phyloP scores from a whole-genome alignment of 2,329 filamentous ascomycete species.

The Penicillium sp. region DNA sequence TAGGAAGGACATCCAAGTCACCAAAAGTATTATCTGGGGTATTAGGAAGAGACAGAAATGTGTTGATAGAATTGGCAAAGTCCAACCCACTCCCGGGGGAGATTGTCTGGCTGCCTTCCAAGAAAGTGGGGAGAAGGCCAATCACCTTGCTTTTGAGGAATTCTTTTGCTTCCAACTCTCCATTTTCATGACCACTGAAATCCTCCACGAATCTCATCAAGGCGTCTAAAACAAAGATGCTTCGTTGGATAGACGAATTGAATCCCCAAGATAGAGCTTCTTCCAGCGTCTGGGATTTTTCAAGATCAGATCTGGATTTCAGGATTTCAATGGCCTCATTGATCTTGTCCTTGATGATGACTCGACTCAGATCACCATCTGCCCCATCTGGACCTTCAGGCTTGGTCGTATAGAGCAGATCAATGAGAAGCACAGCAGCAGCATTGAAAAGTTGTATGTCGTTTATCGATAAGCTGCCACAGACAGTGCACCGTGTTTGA shows the following conservation, averaged over 20 bases:
- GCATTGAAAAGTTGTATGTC: slow-evolving; percentile 4
- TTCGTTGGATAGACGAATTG: not conserved
- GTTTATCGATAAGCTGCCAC: slow-evolving; percentile 6
- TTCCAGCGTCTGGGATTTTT: not conserved
- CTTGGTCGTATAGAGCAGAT: not conserved
- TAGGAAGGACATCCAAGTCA: slow-evolving; percentile 1
- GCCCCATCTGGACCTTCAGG: not conserved
- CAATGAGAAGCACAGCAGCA: not conserved
- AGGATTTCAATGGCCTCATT: slow-evolving; percentile 11
- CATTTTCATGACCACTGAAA: not conserved
- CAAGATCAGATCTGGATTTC: not conserved
- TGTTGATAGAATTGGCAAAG: not conserved
- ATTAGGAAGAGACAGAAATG: not conserved
- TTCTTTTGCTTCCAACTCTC: not conserved
- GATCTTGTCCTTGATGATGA: slow-evolving; percentile 11
- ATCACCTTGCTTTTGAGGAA: not conserved
- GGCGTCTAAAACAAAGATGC: not conserved
- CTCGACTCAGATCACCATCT: not conserved
- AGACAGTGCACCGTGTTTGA: slow-evolving; percentile 8
- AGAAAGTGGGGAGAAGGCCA: not conserved
- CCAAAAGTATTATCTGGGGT: not conserved
- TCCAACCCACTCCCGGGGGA: not conserved
- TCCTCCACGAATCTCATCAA: not conserved
- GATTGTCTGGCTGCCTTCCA: not conserved
- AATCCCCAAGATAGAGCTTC: not conserved